Evolutionary conservation across 306 rosid genomes (phyloP).

Genomic region (Acmispon strigosus): DNA sequence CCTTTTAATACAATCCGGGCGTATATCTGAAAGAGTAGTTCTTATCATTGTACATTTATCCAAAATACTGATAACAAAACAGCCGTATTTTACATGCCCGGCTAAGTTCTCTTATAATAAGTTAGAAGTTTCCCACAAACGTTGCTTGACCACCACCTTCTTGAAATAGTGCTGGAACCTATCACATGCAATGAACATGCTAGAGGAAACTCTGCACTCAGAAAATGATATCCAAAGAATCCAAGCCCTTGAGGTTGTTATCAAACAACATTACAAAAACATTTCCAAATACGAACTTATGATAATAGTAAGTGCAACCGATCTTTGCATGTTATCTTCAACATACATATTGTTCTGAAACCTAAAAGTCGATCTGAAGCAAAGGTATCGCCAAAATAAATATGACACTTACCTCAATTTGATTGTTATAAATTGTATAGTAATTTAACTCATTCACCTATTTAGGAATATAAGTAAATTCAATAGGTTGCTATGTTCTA

Average conservation of each 20-base stretch:
- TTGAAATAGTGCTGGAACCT: neutral
- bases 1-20: neutral
- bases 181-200: neutral
- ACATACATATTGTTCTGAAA: neutral
- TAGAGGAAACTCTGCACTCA: neutral
- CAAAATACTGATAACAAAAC: neutral
- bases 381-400: neutral
- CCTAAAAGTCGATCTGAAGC: neutral
- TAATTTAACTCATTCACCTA: neutral
- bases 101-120: neutral
- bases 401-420: neutral
- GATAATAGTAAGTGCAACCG: neutral
- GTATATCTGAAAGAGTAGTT: neutral
- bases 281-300: neutral
- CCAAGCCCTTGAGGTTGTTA: neutral
- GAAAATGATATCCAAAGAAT: neutral
- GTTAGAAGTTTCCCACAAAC: neutral
- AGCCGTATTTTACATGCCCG: neutral
- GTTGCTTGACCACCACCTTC: neutral
- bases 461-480: neutral
- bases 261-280: neutral
- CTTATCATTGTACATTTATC: neutral
- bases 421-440: neutral
- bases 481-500: neutral
- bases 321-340: neutral